These are phyloP conservation scores for Phytopythium cucurbitacearum DNA, from an alignment of 352 stramenopile species.

Conservation along the genomic window DNA sequence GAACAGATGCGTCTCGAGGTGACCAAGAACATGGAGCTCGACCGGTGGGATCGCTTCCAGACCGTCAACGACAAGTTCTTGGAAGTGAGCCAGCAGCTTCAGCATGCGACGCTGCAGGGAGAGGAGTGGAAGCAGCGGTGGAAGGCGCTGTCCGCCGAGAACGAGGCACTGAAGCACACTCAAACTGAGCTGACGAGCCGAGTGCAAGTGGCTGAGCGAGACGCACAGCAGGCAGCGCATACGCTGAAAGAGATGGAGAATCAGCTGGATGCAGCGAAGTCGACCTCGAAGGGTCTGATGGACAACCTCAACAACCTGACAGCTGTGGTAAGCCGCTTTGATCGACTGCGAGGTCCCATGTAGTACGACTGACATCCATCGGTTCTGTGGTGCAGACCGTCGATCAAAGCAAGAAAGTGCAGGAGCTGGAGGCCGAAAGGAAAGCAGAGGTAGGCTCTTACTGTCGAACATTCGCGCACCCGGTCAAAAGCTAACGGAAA, in stretches of 20 bases:
- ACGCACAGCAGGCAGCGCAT: constrained; percentile 7
- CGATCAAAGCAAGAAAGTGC: constrained; percentile 62
- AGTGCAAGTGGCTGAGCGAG: constrained; percentile 15
- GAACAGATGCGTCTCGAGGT: constrained; percentile 47
- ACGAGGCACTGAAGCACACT: constrained; percentile 23
- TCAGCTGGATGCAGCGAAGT: constrained; percentile 40
- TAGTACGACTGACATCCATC: background rate
- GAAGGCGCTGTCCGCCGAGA: constrained; percentile 25
- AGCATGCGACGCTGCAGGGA: constrained; percentile 16
- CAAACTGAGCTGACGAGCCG: constrained; percentile 16
- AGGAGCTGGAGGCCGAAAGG: constrained; percentile 41
- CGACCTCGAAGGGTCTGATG: constrained; percentile 61
- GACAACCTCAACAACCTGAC: constrained; percentile 67
- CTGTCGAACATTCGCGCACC: background rate
- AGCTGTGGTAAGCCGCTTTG: constrained; percentile 26
- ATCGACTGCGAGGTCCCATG: background rate
- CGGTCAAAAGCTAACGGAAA: background rate
- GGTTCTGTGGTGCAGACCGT: constrained; percentile 26
- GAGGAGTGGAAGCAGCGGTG: constrained; percentile 23
- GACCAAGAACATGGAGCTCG: constrained; percentile 52
- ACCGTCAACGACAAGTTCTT: constrained; percentile 70
- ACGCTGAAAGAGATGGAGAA: constrained; percentile 27
- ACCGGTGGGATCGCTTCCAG: constrained; percentile 65
- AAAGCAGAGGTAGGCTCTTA: constrained; percentile 33
- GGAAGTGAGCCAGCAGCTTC: constrained; percentile 36